These are phyloP conservation scores for Penicillium psychrosexuale DNA, from an alignment of 2,329 filamentous ascomycete species.

Conservation along the genomic window DNA sequence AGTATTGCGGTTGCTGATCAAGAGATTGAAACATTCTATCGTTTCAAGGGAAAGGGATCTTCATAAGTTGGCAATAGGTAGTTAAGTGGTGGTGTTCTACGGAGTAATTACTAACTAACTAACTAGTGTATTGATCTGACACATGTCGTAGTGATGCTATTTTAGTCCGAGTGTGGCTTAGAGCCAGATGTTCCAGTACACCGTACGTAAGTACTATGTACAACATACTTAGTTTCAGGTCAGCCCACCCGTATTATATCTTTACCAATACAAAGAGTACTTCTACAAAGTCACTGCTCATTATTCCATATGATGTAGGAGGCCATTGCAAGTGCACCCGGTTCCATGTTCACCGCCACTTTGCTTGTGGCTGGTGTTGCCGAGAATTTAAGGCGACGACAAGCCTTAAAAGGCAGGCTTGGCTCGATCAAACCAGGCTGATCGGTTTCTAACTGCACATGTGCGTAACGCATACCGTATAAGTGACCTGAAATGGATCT, in stretches of 20 bases:
- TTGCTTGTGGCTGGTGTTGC: constrained; percentile 6
- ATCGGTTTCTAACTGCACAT: not conserved
- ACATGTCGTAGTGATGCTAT: not conserved
- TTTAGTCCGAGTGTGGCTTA: not conserved
- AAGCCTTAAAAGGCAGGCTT: constrained; percentile 29
- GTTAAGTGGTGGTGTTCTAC: too few species aligned
- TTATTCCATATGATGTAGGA: not conserved
- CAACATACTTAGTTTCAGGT: not conserved
- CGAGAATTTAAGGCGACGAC: constrained; percentile 23
- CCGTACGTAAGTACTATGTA: too few species aligned
- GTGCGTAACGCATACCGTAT: constrained; percentile 1
- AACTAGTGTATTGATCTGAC: too few species aligned
- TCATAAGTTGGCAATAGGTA: not conserved
- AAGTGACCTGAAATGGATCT: not conserved
- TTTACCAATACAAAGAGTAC: not conserved
- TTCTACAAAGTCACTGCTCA: too few species aligned
- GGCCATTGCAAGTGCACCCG: not conserved
- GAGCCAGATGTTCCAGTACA: not conserved
- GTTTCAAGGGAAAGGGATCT: not conserved
- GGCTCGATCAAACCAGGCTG: constrained; percentile 8
- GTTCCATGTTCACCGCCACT: constrained; percentile 16
- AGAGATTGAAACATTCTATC: not conserved
- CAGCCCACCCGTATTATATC: not conserved
- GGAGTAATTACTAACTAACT: too few species aligned
- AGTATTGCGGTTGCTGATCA: not conserved